Conservation (phyloP, 495 filamentous ascomycete species). For the Lasiosphaeria miniovina region DNA sequence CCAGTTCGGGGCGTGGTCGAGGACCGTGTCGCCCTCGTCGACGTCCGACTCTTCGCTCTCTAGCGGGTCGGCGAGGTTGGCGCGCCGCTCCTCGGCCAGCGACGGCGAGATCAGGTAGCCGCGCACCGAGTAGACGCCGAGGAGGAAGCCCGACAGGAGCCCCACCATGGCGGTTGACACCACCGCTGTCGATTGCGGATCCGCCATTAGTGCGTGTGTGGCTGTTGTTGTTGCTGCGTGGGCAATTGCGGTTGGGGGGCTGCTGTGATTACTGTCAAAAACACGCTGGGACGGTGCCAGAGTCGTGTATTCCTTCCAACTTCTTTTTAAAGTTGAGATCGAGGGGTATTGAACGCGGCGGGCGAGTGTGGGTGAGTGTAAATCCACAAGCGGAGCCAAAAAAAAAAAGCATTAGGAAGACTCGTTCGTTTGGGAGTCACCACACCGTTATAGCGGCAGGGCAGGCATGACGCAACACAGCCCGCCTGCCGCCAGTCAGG, state of each 20-base stretch:
- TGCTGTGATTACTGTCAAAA: neutral
- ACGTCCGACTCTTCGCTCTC: constrained; percentile 54
- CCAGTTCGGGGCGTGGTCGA: constrained; percentile 62
- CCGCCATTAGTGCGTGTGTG: constrained; percentile 10
- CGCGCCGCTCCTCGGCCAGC: constrained; percentile 32
- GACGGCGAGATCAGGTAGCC: constrained; percentile 50
- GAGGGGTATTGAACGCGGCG: too few relatives aligned
- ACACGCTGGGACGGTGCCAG: too few relatives aligned
- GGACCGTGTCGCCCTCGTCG: constrained; percentile 47
- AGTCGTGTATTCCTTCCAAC: too few relatives aligned
- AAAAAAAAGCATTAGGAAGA: too few relatives aligned
- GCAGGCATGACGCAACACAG: too few relatives aligned
- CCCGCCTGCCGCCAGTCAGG: too few relatives aligned
- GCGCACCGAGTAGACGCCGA: constrained; percentile 49
- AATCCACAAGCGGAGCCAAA: too few relatives aligned
- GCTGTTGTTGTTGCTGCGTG: neutral
- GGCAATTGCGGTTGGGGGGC: neutral
- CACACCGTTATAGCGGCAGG: too few relatives aligned
- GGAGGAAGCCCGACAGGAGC: constrained; percentile 60
- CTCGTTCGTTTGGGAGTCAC: too few relatives aligned
- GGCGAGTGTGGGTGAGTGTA: too few relatives aligned
- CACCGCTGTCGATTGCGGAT: constrained; percentile 35
- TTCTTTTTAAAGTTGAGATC: too few relatives aligned
- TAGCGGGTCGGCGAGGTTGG: constrained; percentile 35
- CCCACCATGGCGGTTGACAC: constrained; percentile 62